phyloP scores from a whole-genome alignment of 1,139 yeast species.

The Geotrichum fermentans region DNA sequence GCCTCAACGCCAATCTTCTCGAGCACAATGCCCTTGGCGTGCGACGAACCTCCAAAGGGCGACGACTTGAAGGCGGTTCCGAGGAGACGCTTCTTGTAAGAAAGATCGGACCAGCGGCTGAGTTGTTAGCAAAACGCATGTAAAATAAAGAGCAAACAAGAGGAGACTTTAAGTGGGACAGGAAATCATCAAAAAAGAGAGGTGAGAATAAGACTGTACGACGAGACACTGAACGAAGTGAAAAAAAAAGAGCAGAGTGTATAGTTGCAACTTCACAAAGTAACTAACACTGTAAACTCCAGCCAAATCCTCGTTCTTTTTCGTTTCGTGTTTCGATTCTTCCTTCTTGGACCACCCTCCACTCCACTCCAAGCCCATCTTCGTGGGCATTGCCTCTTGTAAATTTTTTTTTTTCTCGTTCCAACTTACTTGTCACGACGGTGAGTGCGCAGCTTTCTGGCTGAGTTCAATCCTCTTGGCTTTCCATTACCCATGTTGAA shows the following conservation, averaged over 20 bases:
- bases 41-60: conserved; percentile 99
- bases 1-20: conserved; percentile 99
- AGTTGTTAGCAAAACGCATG: conserved; percentile 1
- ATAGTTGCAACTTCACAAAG: too few species aligned
- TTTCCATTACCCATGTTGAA: conserved; percentile 80
- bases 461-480: conserved; percentile 99
- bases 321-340: too few species aligned
- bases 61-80: conserved; percentile 99
- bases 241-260: too few species aligned
- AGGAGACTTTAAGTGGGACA: too few species aligned
- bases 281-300: too few species aligned
- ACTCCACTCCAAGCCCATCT: background rate
- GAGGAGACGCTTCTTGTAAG: conserved; percentile 96
- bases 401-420: too few species aligned
- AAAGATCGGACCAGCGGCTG: conserved; percentile 97
- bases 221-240: too few species aligned
- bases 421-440: conserved; percentile 84
- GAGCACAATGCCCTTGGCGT: conserved; percentile 99
- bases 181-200: too few species aligned
- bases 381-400: background rate
- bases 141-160: conserved; percentile 23
- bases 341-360: too few species aligned
- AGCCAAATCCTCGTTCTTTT: too few species aligned
- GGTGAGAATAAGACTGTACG: too few species aligned
- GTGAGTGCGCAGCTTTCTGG: conserved; percentile 99